Evolutionary conservation across 2,329 filamentous ascomycete genomes (phyloP).

Genomic region (Orbilia javanica): DNA sequence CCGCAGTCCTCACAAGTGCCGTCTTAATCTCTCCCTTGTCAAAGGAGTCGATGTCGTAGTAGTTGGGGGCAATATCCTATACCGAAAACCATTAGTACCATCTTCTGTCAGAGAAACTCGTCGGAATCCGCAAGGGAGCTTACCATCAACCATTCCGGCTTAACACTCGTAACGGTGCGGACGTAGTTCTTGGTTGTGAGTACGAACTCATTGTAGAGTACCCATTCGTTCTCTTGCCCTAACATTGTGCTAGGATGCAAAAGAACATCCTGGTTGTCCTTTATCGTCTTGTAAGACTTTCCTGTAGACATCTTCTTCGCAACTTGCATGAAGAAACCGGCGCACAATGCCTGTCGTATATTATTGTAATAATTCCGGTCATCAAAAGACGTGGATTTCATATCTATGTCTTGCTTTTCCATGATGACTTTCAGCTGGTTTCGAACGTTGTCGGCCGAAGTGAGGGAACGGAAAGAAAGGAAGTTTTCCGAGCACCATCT

Average conservation of each 20-base stretch:
- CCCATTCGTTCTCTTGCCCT: conserved; percentile 91
- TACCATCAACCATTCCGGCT: conserved; percentile 87
- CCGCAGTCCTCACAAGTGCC: conserved; percentile 71
- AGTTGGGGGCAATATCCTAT: conserved; percentile 87
- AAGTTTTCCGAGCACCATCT: conserved; percentile 99
- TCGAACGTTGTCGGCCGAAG: conserved; percentile 94
- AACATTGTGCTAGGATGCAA: conserved; percentile 94
- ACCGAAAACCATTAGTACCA: conserved; percentile 63
- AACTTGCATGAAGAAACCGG: conserved; percentile 99
- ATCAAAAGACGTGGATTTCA: conserved; percentile 88
- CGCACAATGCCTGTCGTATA: conserved; percentile 89
- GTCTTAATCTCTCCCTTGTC: conserved; percentile 85
- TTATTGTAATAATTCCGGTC: conserved; percentile 99
- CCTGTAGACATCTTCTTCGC: conserved; percentile 90
- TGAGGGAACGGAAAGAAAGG: conserved; percentile 86
- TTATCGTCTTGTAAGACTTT: conserved; percentile 94
- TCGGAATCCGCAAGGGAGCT: conserved; percentile 66
- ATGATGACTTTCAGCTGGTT: conserved; percentile 93
- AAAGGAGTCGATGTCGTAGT: conserved; percentile 88
- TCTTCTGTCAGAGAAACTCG: conserved; percentile 65
- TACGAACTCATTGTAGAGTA: conserved; percentile 98
- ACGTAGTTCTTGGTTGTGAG: conserved; percentile 99
- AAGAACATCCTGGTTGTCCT: conserved; percentile 93
- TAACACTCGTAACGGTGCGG: conserved; percentile 88
- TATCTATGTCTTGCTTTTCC: conserved; percentile 88